Percentiles rank a stretch among this genome's conserved stretches.
phyloP scores from a whole-genome alignment of 2,329 filamentous ascomycete genomes.

The Neonectria magnoliae region DNA sequence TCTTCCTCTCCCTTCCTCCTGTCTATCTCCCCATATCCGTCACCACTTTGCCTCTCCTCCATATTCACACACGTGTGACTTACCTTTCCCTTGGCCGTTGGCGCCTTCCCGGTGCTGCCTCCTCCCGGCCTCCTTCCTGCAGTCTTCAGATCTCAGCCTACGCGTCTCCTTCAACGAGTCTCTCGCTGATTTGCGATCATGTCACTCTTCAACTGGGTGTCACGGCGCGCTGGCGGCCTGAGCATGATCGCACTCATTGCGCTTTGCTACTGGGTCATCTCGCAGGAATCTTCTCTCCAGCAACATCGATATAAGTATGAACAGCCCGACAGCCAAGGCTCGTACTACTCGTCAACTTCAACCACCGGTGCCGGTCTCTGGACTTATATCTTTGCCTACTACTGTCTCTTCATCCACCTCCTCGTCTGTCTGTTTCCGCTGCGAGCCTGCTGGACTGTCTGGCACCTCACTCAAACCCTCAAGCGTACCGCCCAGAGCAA shows the following conservation, averaged over 20 bases:
- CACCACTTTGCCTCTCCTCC: neutral
- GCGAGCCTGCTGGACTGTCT: conserved; percentile 69
- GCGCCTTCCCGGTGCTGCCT: conserved; percentile 13
- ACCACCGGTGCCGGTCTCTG: conserved; percentile 57
- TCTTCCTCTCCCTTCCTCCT: conserved; percentile 1
- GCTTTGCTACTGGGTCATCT: conserved; percentile 66
- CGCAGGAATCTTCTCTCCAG: conserved; percentile 57
- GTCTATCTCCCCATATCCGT: conserved; percentile 6
- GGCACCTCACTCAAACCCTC: conserved; percentile 64
- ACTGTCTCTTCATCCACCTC: conserved; percentile 72
- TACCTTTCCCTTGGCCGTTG: neutral
- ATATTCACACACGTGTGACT: neutral
- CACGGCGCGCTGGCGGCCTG: conserved; percentile 64
- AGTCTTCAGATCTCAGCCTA: neutral
- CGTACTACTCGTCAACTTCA: conserved; percentile 44
- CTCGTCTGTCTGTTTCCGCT: conserved; percentile 72
- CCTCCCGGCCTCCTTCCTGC: conserved; percentile 15
- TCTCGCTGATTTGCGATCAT: conserved; percentile 46
- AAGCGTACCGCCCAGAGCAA: conserved; percentile 57
- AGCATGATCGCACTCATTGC: conserved; percentile 61
- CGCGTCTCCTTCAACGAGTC: neutral
- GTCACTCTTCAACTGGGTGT: conserved; percentile 65
- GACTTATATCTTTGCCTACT: conserved; percentile 69
- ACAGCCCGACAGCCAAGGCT: conserved; percentile 49
- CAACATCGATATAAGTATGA: conserved; percentile 56